These are phyloP conservation scores for Isatis lusitanica DNA, from an alignment of 441 rosid genomes.

Conservation along the genomic window DNA sequence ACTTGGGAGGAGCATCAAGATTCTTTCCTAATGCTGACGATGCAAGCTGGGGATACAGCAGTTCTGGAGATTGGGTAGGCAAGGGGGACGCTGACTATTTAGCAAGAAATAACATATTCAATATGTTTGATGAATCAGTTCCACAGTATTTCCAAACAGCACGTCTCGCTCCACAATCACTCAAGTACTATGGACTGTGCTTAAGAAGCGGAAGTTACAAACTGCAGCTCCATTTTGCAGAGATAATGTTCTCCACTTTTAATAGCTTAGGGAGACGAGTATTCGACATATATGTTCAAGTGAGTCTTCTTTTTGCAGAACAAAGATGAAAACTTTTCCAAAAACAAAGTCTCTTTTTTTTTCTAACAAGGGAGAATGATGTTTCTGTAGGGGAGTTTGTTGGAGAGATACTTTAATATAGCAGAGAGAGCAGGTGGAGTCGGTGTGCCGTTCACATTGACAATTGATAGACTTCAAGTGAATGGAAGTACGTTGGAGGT, in stretches of 20 bases:
- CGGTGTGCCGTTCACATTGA: slow-evolving; percentile 36
- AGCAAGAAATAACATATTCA: slow-evolving; percentile 38
- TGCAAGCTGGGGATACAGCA: slow-evolving; percentile 75
- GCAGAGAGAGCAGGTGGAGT: slow-evolving; percentile 62
- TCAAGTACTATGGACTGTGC: slow-evolving; percentile 78
- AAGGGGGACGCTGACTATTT: background rate
- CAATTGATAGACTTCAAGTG: slow-evolving; percentile 39
- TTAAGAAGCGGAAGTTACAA: slow-evolving; percentile 55
- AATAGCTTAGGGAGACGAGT: slow-evolving; percentile 67
- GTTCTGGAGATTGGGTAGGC: slow-evolving; percentile 54
- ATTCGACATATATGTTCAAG: slow-evolving; percentile 82
- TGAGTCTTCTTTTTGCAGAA: slow-evolving; percentile 31
- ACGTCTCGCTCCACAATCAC: slow-evolving; percentile 72
- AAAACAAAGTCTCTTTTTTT: background rate
- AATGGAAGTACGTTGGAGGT: slow-evolving; percentile 74
- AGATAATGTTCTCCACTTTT: slow-evolving; percentile 64
- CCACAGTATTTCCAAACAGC: slow-evolving; percentile 54
- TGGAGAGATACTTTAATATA: slow-evolving; percentile 60
- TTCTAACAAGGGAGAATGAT: background rate
- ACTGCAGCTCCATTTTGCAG: slow-evolving; percentile 85
- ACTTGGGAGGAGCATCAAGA: slow-evolving; percentile 35
- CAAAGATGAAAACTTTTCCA: background rate
- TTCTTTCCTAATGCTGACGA: slow-evolving; percentile 14
- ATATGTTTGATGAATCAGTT: slow-evolving; percentile 31
- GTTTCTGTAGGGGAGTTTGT: slow-evolving; percentile 50